Evolutionary conservation across 352 stramenopile genomes (phyloP).

Genomic region (Phytophthora melonis): DNA sequence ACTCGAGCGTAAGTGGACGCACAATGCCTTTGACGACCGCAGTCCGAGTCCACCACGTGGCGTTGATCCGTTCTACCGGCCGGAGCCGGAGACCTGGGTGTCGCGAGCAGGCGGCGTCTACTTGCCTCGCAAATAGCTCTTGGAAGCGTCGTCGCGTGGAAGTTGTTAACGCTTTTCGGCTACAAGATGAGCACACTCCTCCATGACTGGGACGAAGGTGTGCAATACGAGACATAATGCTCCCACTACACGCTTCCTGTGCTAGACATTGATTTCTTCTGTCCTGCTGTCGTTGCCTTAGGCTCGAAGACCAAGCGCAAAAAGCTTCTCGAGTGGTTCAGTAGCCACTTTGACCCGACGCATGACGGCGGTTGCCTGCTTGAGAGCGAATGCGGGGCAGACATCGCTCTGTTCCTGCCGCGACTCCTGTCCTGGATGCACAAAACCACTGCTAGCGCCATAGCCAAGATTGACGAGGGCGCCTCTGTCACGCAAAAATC

Average conservation of each 20-base stretch:
- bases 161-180: background rate
- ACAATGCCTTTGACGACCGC: slow-evolving; percentile 76
- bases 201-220: slow-evolving; percentile 79
- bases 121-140: slow-evolving; percentile 56
- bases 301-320: slow-evolving; percentile 61
- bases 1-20: slow-evolving; percentile 63
- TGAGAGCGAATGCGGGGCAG: slow-evolving; percentile 51
- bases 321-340: slow-evolving; percentile 66
- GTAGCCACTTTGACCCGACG: slow-evolving; percentile 32
- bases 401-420: slow-evolving; percentile 66
- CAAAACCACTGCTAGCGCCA: slow-evolving; percentile 38
- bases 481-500: slow-evolving; percentile 1
- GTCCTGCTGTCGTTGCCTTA: slow-evolving; percentile 18
- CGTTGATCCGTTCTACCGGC: slow-evolving; percentile 70
- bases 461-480: slow-evolving; percentile 15
- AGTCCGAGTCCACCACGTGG: slow-evolving; percentile 77
- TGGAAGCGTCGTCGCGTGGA: slow-evolving; percentile 29
- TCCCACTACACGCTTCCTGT: background rate
- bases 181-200: slow-evolving; percentile 51
- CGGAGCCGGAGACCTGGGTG: slow-evolving; percentile 75
- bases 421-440: slow-evolving; percentile 77
- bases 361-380: slow-evolving; percentile 37
- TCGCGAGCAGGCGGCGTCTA: slow-evolving; percentile 86
- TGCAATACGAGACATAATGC: slow-evolving; percentile 3
- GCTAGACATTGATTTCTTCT: background rate